Evolutionary conservation across 768 basidiomycete species (phyloP).

Genomic region (Collybia sp.): DNA sequence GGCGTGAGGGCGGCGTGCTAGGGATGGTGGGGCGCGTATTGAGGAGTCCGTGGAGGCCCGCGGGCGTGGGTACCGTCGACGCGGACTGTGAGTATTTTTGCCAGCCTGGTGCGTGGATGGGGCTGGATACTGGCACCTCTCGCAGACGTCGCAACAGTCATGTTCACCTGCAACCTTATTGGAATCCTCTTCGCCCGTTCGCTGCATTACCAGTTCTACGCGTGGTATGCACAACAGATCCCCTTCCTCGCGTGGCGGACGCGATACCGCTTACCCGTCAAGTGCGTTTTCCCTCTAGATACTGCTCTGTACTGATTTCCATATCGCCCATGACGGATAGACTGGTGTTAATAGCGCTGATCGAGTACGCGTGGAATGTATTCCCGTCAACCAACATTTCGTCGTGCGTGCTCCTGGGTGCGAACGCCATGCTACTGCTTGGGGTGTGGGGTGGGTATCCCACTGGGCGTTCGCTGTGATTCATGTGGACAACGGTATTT

Average conservation of each 20-base stretch:
- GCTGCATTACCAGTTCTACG: slow-evolving; percentile 96
- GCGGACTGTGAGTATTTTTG: slow-evolving; percentile 56
- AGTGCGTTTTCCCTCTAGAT: slow-evolving; percentile 37
- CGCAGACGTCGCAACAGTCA: slow-evolving; percentile 70
- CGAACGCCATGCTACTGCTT: slow-evolving; percentile 20
- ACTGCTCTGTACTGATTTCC: slow-evolving; percentile 4
- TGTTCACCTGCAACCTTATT: slow-evolving; percentile 90
- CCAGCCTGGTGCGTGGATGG: too few relatives aligned
- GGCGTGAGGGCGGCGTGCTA: slow-evolving; percentile 61
- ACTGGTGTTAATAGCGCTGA: slow-evolving; percentile 47
- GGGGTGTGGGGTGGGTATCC: slow-evolving; percentile 25
- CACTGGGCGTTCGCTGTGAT: too few relatives aligned
- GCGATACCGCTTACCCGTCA: slow-evolving; percentile 52
- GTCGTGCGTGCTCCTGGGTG: slow-evolving; percentile 20
- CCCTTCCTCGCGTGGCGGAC: slow-evolving; percentile 82
- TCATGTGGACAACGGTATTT: too few relatives aligned
- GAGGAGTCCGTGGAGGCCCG: slow-evolving; percentile 42
- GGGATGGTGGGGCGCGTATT: slow-evolving; percentile 52
- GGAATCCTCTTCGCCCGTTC: slow-evolving; percentile 92
- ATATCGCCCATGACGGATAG: slow-evolving; percentile 31
- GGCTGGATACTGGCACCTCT: not conserved
- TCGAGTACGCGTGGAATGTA: slow-evolving; percentile 88
- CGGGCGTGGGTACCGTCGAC: slow-evolving; percentile 40
- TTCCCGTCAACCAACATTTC: slow-evolving; percentile 69
- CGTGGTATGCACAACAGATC: slow-evolving; percentile 92